Evolutionary conservation across 1,284 basidiomycete genomes (phyloP), one percentile per base, ranked within the genome.

Genomic region (Leccinum subrobustum): DNA sequence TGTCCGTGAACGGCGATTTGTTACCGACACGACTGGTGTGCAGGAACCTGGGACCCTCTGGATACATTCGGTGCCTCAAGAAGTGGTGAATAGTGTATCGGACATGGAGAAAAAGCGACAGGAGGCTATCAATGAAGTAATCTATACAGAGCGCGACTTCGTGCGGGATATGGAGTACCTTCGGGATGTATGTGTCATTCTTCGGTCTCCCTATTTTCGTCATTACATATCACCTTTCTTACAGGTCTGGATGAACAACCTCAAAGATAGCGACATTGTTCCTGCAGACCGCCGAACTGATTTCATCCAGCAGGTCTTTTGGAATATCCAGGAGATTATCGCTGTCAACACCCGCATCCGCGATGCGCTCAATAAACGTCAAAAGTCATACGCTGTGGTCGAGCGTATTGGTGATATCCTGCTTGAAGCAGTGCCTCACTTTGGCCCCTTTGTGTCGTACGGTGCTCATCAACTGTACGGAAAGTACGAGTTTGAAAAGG

Each of bases 401-500:
- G 92, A 96, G 69, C 81, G 87, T 53, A 91, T 99, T 61, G 94
- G 94, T 0, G 97, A 99, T 76, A 88, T 99, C 63, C 85, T 98
- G 53, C 77, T 95, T 59, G 96, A 98, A 56, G 80, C 87, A 39
- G 93, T 96, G 1, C 93, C 93, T 1, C 85, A 92, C 72, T 98
- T 99, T 72, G 83, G 81, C 18, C 95, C 95, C 2, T 99, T 98
- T 70, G 95, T 99, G 57, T 86, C 87, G 52, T 99, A 99, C 70
- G 97, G 97, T 51, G 89, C 95, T 7, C 96, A 99, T 74, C 97
- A 99, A 75, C 79, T 98, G 60, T 98, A 97, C 74, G 97, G 96
- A 20, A 99, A 99, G 76, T 98, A 95, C 75, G 95, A 98, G 78
- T 98, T 99, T 74, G 97, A 99, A 80, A 96, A 95, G 82, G 97